Percentiles rank a stretch among this genome's conserved stretches.
phyloP scores from a whole-genome alignment of 495 filamentous ascomycete species.

The Hypoxylon perforatum region DNA sequence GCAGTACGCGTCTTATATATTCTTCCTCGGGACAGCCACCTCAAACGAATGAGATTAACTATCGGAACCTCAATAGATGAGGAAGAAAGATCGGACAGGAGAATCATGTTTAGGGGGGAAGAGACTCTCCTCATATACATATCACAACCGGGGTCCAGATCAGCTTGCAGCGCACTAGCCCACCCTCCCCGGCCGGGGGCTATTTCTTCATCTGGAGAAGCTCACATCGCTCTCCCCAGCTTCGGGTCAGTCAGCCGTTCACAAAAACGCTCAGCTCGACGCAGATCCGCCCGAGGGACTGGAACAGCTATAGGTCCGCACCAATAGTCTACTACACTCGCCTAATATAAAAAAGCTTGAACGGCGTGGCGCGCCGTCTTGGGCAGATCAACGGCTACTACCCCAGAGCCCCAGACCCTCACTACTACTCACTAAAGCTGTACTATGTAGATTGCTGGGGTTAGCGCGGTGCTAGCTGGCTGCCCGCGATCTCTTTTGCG shows the following conservation, averaged over 20 bases:
- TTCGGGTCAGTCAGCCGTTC: conserved; percentile 10
- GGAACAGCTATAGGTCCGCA: conserved; percentile 21
- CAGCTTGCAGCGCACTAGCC: conserved; percentile 4
- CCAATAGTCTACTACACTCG: conserved; percentile 4
- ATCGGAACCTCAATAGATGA: background rate
- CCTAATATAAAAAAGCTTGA: conserved; percentile 5
- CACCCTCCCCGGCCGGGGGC: conserved; percentile 10
- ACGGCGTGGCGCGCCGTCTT: conserved; percentile 5
- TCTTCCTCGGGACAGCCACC: background rate
- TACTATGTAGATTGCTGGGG: no score
- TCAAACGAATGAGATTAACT: background rate
- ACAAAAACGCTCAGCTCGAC: no score
- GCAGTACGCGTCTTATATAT: background rate
- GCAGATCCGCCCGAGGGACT: conserved; percentile 8
- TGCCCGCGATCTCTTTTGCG: conserved; percentile 4
- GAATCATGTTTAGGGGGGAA: background rate
- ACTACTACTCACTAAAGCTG: no score
- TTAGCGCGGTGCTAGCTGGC: background rate
- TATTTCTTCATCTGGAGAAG: conserved; percentile 5
- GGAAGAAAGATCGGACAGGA: background rate
- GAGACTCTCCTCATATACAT: conserved; percentile 13
- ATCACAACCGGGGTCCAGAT: background rate
- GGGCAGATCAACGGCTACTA: conserved; percentile 6
- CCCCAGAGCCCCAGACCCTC: background rate
- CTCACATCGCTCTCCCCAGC: background rate